Evolutionary conservation across 148 eudicot genomes (phyloP), one percentile per base, ranked within the genome.

Genomic region (Gaultheria prostrata): DNA sequence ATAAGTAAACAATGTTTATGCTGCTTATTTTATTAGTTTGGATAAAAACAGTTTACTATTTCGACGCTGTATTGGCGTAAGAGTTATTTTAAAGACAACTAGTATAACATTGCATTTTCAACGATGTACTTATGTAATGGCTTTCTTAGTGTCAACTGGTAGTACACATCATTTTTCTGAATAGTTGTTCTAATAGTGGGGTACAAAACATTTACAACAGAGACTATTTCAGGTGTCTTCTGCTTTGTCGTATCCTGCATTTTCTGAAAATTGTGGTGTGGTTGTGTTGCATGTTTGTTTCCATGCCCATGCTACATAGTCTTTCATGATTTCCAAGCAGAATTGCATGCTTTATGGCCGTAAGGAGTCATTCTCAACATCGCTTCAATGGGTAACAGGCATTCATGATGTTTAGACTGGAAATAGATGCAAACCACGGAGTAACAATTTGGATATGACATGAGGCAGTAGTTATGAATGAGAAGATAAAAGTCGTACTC

Each of bases 401-500:
- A 48, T 79, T 46, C 39, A 61, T 46, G 82, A 28, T 24, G 24
- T 9, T 35, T 63, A 1, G n/a, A 43, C 43, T 45, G 54, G 28
- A 43, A 35, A 63, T 24, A 9, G 5, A 81, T 35, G 46, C 46
- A 48, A 69, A 28, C 10, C 43, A 65, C 11, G 6, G 74, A 81
- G 26, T 69, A 48, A 48, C 61, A 69, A 67, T 28, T 81, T 48
- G 28, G 21, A 24, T 18, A 49, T 67, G 21, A 39, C 28, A 9
- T 2, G 18, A 28, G 17, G n/a, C 17, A 67, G 61, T n/a, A 67
- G 63, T 73, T 72, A 76, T 48, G 56, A 59, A 75, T 18, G 18
- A 65, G 57, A 39, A 73, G 54, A 57, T n/a, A 10, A 74, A 53
- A 56, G 54, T 24, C 91, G 56, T 94, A 93, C 99, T 89, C 90